Evolutionary conservation across 2,329 filamentous ascomycete genomes (phyloP).

Genomic region (Dactylellina leptospora): DNA sequence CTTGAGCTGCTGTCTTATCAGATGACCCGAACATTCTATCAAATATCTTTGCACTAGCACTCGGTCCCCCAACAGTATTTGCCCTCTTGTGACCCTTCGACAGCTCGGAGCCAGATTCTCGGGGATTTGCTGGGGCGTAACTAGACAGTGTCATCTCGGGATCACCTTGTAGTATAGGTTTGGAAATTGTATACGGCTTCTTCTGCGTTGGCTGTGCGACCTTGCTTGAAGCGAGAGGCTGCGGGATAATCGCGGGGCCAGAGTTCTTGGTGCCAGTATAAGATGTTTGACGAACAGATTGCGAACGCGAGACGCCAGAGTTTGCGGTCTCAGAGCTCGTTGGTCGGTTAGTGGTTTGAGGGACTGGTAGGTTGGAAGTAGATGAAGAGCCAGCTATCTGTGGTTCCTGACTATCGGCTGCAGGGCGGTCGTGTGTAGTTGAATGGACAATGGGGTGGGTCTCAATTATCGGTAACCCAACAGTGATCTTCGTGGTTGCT

Average conservation of each 20-base stretch:
- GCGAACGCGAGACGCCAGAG: slow-evolving; percentile 42
- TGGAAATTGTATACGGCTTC: slow-evolving; percentile 76
- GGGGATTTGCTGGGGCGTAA: slow-evolving; percentile 66
- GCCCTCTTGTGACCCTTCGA: slow-evolving; percentile 75
- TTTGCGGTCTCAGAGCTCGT: slow-evolving; percentile 40
- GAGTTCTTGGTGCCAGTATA: slow-evolving; percentile 41
- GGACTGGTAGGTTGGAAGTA: slow-evolving; percentile 38
- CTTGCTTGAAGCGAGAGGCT: slow-evolving; percentile 73
- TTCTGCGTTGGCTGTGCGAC: slow-evolving; percentile 79
- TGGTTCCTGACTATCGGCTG: slow-evolving; percentile 23
- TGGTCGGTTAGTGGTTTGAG: slow-evolving; percentile 32
- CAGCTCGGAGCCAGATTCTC: slow-evolving; percentile 60
- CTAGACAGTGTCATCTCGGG: slow-evolving; percentile 70
- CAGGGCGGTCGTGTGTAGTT: slow-evolving; percentile 22
- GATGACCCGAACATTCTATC: slow-evolving; percentile 62
- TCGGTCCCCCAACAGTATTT: slow-evolving; percentile 75
- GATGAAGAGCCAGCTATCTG: slow-evolving; percentile 29
- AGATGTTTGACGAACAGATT: slow-evolving; percentile 47
- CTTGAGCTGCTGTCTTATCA: slow-evolving; percentile 43
- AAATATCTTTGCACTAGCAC: slow-evolving; percentile 66
- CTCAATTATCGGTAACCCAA: slow-evolving; percentile 40
- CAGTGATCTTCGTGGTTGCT: slow-evolving; percentile 43
- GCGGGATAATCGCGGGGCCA: slow-evolving; percentile 14
- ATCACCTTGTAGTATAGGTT: slow-evolving; percentile 68
- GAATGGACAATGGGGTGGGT: slow-evolving; percentile 19